Evolutionary conservation across 2,329 filamentous ascomycete species (phyloP).

Genomic region (Corinectria fuckeliana): DNA sequence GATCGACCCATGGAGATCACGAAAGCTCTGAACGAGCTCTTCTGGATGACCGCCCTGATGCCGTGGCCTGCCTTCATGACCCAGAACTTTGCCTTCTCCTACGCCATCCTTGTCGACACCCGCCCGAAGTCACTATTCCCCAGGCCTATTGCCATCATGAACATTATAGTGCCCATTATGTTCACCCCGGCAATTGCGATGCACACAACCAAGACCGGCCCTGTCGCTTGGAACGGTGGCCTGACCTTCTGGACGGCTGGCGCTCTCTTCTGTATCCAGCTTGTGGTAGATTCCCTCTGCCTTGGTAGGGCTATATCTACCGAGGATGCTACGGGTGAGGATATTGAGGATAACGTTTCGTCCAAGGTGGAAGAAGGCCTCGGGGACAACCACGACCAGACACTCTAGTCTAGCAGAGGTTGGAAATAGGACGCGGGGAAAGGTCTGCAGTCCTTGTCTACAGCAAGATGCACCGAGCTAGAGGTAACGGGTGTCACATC

Average conservation of each 20-base stretch:
- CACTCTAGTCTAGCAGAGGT: no score
- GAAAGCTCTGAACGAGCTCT: slow-evolving; percentile 10
- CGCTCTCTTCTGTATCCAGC: slow-evolving; percentile 1
- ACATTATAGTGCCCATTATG: slow-evolving; percentile 1
- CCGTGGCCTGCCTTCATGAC: slow-evolving; percentile 12
- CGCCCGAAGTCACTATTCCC: slow-evolving; percentile 14
- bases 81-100: slow-evolving; percentile 12
- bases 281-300: neutral
- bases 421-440: no score
- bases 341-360: neutral
- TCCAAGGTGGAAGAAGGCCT: neutral
- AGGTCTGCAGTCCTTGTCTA: no score
- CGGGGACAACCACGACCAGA: no score
- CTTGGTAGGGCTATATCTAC: neutral
- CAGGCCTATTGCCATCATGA: slow-evolving; percentile 5
- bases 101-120: slow-evolving; percentile 10
- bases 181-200: neutral
- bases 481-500: no score
- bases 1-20: slow-evolving; percentile 15
- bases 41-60: slow-evolving; percentile 1
- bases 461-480: no score
- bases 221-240: slow-evolving; percentile 17
- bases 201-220: slow-evolving; percentile 6
- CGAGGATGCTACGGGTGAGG: neutral
- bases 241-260: slow-evolving; percentile 6